Conservation (phyloP, 2,329 filamentous ascomycete genomes). For the Cercospora sp. region DNA sequence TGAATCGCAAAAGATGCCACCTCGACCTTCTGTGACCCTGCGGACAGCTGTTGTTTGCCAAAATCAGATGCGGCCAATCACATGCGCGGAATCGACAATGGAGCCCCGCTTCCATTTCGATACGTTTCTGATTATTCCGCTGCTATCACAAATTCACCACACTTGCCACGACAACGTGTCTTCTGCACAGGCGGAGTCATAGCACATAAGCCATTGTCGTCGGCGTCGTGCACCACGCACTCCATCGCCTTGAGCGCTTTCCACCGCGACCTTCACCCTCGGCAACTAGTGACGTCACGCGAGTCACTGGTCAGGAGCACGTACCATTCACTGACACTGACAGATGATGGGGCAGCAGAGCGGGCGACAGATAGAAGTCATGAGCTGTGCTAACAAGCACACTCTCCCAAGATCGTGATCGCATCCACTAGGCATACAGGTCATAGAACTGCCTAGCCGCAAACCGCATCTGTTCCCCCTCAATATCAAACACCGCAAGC, state of each 20-base stretch:
- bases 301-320: not conserved
- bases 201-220: not conserved
- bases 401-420: not conserved
- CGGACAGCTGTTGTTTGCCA: constrained; percentile 6
- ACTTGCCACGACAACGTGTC: not conserved
- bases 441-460: constrained; percentile 38
- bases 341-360: not conserved
- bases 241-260: not conserved
- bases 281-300: not conserved
- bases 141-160: not conserved
- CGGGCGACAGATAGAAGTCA: not conserved
- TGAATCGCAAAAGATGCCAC: constrained; percentile 5
- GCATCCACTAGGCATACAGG: not conserved
- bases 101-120: constrained; percentile 2
- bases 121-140: not conserved
- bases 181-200: not conserved
- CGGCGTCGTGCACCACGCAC: not conserved
- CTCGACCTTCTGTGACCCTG: constrained; percentile 3
- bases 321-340: not conserved
- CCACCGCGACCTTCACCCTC: not conserved
- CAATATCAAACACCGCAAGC: constrained; percentile 53
- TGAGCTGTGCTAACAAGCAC: not conserved
- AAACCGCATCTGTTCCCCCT: constrained; percentile 50
- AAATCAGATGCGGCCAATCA: not conserved
- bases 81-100: not conserved